These are phyloP conservation scores for Nothopassalora personata DNA, from an alignment of 2,329 filamentous ascomycete genomes.

Conservation along the genomic window DNA sequence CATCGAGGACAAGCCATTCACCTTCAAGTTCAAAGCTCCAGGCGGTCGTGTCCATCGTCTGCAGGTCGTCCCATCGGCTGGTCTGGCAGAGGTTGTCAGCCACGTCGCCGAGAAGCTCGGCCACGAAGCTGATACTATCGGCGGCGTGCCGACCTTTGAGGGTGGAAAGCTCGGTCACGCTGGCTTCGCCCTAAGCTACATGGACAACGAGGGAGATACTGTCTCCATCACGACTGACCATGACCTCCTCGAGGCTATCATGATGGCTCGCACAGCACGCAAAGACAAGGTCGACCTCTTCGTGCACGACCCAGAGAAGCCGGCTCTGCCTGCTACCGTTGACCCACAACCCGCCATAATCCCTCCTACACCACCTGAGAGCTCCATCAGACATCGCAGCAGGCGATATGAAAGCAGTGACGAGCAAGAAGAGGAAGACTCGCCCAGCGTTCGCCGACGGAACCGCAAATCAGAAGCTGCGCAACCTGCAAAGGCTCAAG, in stretches of 20 bases:
- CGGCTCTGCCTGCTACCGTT: conserved; percentile 64
- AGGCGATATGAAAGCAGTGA: conserved; percentile 49
- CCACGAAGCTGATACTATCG: conserved; percentile 72
- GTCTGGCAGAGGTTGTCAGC: conserved; percentile 71
- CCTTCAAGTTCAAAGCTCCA: conserved; percentile 99
- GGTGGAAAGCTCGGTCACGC: conserved; percentile 70
- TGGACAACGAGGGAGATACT: conserved; percentile 94
- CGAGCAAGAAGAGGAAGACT: conserved; percentile 50
- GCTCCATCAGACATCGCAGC: conserved; percentile 44
- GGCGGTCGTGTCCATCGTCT: conserved; percentile 89
- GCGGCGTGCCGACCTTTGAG: conserved; percentile 70
- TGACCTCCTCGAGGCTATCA: conserved; percentile 84
- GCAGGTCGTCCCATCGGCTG: conserved; percentile 74
- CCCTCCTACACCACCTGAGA: conserved; percentile 48
- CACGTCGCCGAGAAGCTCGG: conserved; percentile 82
- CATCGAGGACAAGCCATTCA: conserved; percentile 69
- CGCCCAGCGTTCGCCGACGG: conserved; percentile 33
- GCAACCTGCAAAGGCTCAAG: conserved; percentile 51
- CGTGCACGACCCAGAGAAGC: conserved; percentile 86
- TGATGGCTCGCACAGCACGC: conserved; percentile 68
- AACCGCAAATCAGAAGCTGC: conserved; percentile 34
- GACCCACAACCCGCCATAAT: conserved; percentile 53
- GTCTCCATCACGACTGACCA: conserved; percentile 96
- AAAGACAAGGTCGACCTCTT: conserved; percentile 96
- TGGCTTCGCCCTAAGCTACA: conserved; percentile 89